Percentiles rank a stretch among this genome's conserved stretches.
These are phyloP conservation scores for Penicillium malachiteum DNA, from an alignment of 495 filamentous ascomycete species.

Conservation along the genomic window DNA sequence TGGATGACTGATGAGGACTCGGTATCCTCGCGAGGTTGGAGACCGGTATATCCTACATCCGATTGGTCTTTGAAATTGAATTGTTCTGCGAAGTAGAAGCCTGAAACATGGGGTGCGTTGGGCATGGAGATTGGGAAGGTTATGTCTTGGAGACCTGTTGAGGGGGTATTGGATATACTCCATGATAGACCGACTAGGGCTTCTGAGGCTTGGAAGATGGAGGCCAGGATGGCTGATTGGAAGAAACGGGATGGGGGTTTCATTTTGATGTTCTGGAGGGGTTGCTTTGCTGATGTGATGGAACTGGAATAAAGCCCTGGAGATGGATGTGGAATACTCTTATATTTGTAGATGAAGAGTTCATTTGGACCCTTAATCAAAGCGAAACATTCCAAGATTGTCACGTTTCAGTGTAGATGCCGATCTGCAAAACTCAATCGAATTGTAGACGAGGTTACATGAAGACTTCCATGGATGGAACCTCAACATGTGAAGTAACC, in stretches of 20 bases:
- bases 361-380: slow-evolving; percentile 8
- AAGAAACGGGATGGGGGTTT: slow-evolving; percentile 10
- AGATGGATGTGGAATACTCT: no score
- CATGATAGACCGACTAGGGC: slow-evolving; percentile 26
- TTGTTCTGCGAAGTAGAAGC: slow-evolving; percentile 32
- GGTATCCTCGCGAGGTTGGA: slow-evolving; percentile 21
- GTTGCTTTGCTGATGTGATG: not conserved
- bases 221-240: slow-evolving; percentile 8
- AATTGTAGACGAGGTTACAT: slow-evolving; percentile 7
- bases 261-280: slow-evolving; percentile 14
- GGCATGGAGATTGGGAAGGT: slow-evolving; percentile 32
- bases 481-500: not conserved
- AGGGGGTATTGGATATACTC: slow-evolving; percentile 11
- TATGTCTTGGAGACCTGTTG: slow-evolving; percentile 20
- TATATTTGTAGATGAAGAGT: no score
- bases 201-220: slow-evolving; percentile 12
- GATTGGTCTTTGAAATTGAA: slow-evolving; percentile 21
- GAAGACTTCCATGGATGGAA: not conserved
- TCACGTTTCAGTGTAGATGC: not conserved
- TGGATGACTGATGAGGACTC: slow-evolving; percentile 21
- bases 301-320: no score
- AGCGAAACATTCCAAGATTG: slow-evolving; percentile 6
- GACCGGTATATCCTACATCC: slow-evolving; percentile 30
- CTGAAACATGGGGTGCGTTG: slow-evolving; percentile 18
- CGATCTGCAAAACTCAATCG: no score